Evolutionary conservation across 768 basidiomycete genomes (phyloP).

Genomic region (Tricholoma saponaceum): DNA sequence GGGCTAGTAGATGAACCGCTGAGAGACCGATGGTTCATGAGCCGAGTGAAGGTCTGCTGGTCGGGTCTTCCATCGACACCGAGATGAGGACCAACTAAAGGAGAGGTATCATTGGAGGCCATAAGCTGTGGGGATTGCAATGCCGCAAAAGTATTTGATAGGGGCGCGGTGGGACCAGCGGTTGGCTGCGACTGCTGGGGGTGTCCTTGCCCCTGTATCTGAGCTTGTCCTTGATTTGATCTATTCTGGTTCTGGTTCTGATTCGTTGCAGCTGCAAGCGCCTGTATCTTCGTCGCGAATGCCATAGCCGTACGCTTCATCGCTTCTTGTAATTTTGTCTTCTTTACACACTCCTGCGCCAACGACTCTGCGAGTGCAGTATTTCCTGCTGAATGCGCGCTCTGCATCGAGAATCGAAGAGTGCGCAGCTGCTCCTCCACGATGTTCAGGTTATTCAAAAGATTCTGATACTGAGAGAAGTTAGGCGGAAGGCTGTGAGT

Average conservation of each 20-base stretch:
- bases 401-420: constrained; percentile 5
- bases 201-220: constrained; percentile 1
- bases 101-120: neutral
- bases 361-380: constrained; percentile 3
- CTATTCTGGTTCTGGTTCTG: constrained; percentile 3
- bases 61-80: constrained; percentile 12
- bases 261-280: constrained; percentile 1
- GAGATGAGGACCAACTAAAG: neutral
- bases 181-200: no score
- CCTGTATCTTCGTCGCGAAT: neutral
- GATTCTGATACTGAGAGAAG: neutral
- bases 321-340: constrained; percentile 2
- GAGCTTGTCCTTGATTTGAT: constrained; percentile 3
- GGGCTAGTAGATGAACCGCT: constrained; percentile 3
- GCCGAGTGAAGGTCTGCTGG: constrained; percentile 19
- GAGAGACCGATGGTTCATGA: constrained; percentile 17
- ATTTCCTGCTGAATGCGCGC: constrained; percentile 9
- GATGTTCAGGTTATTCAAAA: neutral
- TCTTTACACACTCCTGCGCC: constrained; percentile 10
- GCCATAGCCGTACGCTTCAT: constrained; percentile 3
- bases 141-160: neutral
- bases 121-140: neutral
- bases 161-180: neutral
- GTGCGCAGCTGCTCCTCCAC: constrained; percentile 7
- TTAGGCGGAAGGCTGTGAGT: neutral